Percentiles rank a stretch among this genome's conserved stretches.
phyloP scores from a whole-genome alignment of 106 monocot species.

The Dactylorhiza incarnata region DNA sequence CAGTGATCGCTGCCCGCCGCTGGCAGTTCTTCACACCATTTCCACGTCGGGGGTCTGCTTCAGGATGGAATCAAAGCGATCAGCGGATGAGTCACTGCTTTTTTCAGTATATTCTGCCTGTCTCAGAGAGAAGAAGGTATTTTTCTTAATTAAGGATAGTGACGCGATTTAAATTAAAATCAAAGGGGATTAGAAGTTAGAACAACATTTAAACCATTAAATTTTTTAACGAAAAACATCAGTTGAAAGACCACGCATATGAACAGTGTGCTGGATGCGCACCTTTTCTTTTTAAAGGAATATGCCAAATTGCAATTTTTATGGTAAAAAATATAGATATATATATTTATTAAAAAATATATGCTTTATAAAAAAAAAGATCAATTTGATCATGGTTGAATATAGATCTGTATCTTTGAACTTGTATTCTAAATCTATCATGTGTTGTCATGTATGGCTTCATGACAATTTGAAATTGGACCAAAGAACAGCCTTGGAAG shows the following conservation, averaged over 20 bases:
- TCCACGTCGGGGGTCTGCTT: conserved; percentile 55
- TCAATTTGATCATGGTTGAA: background rate
- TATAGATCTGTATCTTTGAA: background rate
- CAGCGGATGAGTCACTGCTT: conserved; percentile 36
- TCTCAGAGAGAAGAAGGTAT: conserved; percentile 97
- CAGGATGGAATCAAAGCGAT: conserved; percentile 70
- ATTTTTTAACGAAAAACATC: background rate
- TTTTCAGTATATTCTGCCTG: conserved; percentile 60
- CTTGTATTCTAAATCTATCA: background rate
- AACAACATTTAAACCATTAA: background rate
- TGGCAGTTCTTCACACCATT: conserved; percentile 77
- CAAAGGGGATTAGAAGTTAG: background rate
- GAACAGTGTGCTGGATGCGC: background rate
- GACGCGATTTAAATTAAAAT: background rate
- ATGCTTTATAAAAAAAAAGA: background rate
- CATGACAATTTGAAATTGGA: background rate
- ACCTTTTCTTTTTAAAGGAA: background rate
- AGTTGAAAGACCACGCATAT: background rate
- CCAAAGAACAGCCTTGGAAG: background rate
- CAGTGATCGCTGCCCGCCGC: conserved; percentile 21
- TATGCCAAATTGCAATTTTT: background rate
- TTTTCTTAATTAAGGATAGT: conserved; percentile 5
- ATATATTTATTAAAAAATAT: background rate
- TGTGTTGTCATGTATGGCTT: background rate
- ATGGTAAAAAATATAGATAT: background rate